Evolutionary conservation across 2,329 filamentous ascomycete species (phyloP).

Genomic region (Scedosporium boydii): DNA sequence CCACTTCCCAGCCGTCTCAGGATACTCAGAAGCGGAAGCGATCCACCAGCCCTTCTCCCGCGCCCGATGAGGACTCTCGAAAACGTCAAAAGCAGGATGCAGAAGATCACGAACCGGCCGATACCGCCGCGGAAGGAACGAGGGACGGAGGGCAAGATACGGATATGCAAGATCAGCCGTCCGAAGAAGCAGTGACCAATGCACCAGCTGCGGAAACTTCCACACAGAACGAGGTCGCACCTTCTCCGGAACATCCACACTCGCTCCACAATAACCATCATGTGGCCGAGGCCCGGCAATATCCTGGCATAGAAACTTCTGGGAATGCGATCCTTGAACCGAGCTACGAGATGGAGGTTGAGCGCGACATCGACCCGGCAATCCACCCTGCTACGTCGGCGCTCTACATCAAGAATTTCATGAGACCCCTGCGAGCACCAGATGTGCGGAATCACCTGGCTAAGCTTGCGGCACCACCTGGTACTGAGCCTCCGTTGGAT

Average conservation of each 20-base stretch:
- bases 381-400: slow-evolving; percentile 64
- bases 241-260: not conserved
- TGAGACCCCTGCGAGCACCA: slow-evolving; percentile 68
- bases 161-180: not conserved
- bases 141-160: not conserved
- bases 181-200: not conserved
- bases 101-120: not conserved
- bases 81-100: slow-evolving; percentile 1
- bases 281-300: not conserved
- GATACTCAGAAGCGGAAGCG: slow-evolving; percentile 3
- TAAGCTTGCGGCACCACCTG: slow-evolving; percentile 54
- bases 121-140: not conserved
- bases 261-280: not conserved
- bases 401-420: slow-evolving; percentile 83
- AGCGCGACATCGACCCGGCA: slow-evolving; percentile 39
- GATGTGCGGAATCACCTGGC: slow-evolving; percentile 60
- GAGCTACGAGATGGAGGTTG: slow-evolving; percentile 21
- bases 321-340: slow-evolving; percentile 9
- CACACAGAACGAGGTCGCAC: not conserved
- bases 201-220: not conserved
- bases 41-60: not conserved
- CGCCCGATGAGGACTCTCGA: not conserved
- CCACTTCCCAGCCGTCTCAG: not conserved
- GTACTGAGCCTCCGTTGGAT: slow-evolving; percentile 33
- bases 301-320: not conserved